Evolutionary conservation across 2,329 filamentous ascomycete genomes (phyloP).

Genomic region (Chrysosporium keratinophilum): DNA sequence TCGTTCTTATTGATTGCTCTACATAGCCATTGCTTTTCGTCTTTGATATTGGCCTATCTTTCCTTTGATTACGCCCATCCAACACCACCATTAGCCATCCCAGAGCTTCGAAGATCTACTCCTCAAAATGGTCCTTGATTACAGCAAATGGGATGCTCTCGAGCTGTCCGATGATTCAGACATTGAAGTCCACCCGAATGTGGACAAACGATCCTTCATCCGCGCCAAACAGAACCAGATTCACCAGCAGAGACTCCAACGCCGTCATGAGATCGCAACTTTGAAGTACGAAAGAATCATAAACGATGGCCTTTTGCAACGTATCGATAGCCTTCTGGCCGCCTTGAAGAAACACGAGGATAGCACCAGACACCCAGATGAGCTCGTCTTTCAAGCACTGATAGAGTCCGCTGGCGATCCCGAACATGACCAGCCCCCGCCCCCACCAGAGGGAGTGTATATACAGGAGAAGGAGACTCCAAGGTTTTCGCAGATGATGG

Average conservation of each 20-base stretch:
- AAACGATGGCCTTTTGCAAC: conserved; percentile 79
- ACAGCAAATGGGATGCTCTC: conserved; percentile 61
- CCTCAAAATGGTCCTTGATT: conserved; percentile 49
- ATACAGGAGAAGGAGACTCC: conserved; percentile 63
- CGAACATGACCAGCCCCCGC: conserved; percentile 61
- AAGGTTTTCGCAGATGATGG: conserved; percentile 95
- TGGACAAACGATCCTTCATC: conserved; percentile 97
- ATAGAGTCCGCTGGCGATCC: conserved; percentile 68
- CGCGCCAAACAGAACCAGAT: conserved; percentile 97
- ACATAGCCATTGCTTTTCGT: neutral
- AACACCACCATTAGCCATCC: neutral
- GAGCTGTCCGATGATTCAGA: conserved; percentile 98
- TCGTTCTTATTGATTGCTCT: neutral
- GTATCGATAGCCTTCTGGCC: conserved; percentile 68
- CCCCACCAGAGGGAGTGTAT: conserved; percentile 69
- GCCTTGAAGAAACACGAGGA: conserved; percentile 65
- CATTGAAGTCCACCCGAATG: conserved; percentile 95
- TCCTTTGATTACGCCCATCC: neutral
- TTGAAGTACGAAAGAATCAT: conserved; percentile 81
- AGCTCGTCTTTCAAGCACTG: conserved; percentile 79
- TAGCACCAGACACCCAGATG: conserved; percentile 55
- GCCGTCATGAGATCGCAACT: conserved; percentile 79
- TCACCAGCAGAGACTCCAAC: conserved; percentile 76
- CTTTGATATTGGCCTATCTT: neutral
- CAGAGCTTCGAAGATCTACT: neutral